Conservation (phyloP, 257 asterid species). For the Anisodus acutangulus region DNA sequence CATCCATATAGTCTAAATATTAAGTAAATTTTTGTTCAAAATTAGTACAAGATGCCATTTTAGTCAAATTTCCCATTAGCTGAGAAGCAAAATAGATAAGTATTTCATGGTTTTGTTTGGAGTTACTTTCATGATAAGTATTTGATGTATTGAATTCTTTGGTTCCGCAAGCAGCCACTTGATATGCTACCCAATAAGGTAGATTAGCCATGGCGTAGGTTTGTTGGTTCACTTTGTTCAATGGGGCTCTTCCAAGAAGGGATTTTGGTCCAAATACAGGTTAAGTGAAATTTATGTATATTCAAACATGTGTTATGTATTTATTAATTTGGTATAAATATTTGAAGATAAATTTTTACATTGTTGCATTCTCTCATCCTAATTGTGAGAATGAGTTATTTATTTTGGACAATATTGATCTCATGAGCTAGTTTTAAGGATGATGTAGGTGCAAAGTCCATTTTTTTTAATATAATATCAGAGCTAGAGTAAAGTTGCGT, state of each 20-base stretch:
- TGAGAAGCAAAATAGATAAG: background rate
- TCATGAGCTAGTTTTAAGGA: background rate
- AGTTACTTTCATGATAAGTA: background rate
- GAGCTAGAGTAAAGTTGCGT: too few relatives aligned
- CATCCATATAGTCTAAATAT: background rate
- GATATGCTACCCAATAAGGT: too few relatives aligned
- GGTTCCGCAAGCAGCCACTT: background rate
- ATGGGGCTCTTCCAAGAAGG: background rate
- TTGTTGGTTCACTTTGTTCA: background rate
- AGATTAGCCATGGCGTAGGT: too few relatives aligned
- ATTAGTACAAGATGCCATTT: background rate
- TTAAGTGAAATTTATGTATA: too few relatives aligned
- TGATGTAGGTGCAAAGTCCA: background rate
- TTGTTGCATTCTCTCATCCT: too few relatives aligned
- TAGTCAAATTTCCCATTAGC: background rate
- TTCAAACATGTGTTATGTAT: too few relatives aligned
- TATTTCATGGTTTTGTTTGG: conserved; percentile 12
- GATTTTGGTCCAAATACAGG: too few relatives aligned
- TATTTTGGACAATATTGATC: background rate
- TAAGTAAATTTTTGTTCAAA: background rate
- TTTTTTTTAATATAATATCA: background rate
- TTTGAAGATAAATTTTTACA: too few relatives aligned
- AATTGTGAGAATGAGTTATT: too few relatives aligned
- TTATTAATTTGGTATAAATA: too few relatives aligned
- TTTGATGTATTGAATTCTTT: too few relatives aligned